phyloP scores from a whole-genome alignment of 768 basidiomycete genomes.

The Kwoniella europaea region DNA sequence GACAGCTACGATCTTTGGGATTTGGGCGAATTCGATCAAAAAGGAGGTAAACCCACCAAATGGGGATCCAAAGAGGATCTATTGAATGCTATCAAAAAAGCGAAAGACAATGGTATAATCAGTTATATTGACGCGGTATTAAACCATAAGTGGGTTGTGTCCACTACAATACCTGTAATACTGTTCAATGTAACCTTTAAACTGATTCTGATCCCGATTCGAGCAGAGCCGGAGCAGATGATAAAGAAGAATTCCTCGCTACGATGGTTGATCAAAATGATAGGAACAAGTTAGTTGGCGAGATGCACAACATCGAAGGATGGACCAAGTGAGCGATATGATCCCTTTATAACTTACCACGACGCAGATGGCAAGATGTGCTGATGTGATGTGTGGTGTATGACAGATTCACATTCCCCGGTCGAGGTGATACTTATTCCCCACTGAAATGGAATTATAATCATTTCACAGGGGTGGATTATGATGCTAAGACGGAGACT shows the following conservation, averaged over 20 bases:
- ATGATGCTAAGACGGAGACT: slow-evolving; percentile 71
- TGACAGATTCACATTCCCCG: slow-evolving; percentile 74
- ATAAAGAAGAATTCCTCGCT: slow-evolving; percentile 70
- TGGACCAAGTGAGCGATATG: slow-evolving; percentile 56
- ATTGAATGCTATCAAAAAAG: slow-evolving; percentile 70
- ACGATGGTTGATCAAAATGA: slow-evolving; percentile 74
- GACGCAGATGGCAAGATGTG: too few relatives aligned
- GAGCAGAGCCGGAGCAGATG: slow-evolving; percentile 75
- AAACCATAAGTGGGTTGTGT: slow-evolving; percentile 67
- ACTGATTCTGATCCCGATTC: background rate
- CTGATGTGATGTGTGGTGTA: too few relatives aligned
- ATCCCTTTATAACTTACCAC: too few relatives aligned
- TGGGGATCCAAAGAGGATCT: slow-evolving; percentile 89
- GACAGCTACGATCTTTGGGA: slow-evolving; percentile 55
- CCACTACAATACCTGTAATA: background rate
- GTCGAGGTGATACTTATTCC: slow-evolving; percentile 67
- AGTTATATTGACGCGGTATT: slow-evolving; percentile 85
- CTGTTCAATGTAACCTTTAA: too few relatives aligned
- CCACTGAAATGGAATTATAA: slow-evolving; percentile 63
- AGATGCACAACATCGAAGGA: slow-evolving; percentile 71
- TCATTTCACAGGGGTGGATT: slow-evolving; percentile 72
- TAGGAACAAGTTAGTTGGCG: slow-evolving; percentile 68
- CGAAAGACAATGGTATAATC: slow-evolving; percentile 71
- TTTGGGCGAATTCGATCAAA: slow-evolving; percentile 59
- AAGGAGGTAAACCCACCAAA: slow-evolving; percentile 64